phyloP scores from a whole-genome alignment of 2,329 filamentous ascomycete genomes.

The Aspergillus jensenii region DNA sequence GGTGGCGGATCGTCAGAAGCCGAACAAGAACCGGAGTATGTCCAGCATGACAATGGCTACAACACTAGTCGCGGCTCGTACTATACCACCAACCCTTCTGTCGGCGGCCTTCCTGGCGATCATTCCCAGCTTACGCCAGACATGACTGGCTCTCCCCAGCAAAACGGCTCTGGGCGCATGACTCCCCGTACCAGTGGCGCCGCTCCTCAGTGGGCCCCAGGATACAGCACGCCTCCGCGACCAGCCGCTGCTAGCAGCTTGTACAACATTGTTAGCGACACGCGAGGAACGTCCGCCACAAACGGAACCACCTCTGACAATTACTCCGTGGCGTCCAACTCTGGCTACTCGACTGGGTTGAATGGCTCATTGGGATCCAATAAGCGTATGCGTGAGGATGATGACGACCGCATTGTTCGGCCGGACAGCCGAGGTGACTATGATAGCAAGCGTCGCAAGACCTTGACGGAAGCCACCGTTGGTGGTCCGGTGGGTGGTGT shows the following conservation, averaged over 20 bases:
- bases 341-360: conserved; percentile 58
- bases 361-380: conserved; percentile 62
- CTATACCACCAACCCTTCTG: conserved; percentile 67
- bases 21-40: conserved; percentile 75
- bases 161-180: conserved; percentile 76
- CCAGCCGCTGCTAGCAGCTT: conserved; percentile 71
- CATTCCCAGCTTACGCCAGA: conserved; percentile 77
- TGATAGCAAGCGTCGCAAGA: conserved; percentile 76
- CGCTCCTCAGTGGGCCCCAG: conserved; percentile 71
- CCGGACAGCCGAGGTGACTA: conserved; percentile 62
- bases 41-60: conserved; percentile 74
- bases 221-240: conserved; percentile 79
- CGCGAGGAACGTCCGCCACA: conserved; percentile 58
- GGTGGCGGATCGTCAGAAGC: conserved; percentile 57
- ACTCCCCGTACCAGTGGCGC: conserved; percentile 78
- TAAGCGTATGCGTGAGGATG: conserved; percentile 65
- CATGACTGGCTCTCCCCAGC: conserved; percentile 80
- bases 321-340: conserved; percentile 69
- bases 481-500: conserved; percentile 46
- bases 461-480: conserved; percentile 60
- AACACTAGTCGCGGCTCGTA: conserved; percentile 72
- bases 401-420: conserved; percentile 66
- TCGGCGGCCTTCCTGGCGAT: conserved; percentile 67
- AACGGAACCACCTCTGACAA: conserved; percentile 69
- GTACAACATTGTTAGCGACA: conserved; percentile 86